Percentiles rank a stretch among this genome's conserved stretches.
Conservation (phyloP, 208 protist genomes). For the Leishmania mexicana region DNA sequence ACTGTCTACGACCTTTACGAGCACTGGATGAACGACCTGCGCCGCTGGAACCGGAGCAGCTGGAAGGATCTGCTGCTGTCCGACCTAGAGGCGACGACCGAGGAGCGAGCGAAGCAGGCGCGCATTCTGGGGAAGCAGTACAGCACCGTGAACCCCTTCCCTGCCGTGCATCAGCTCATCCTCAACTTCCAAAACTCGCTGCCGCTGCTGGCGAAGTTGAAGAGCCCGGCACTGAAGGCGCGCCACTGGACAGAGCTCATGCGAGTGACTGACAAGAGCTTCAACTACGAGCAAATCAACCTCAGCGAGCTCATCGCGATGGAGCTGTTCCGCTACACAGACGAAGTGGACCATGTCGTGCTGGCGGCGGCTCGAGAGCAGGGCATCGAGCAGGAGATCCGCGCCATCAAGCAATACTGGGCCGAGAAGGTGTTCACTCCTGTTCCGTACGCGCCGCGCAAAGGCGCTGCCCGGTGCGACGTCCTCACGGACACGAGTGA, state of each 20-base stretch:
- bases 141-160: constrained; percentile 88
- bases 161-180: constrained; percentile 92
- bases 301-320: constrained; percentile 97
- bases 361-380: constrained; percentile 94
- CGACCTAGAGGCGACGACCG: constrained; percentile 94
- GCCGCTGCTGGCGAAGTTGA: constrained; percentile 96
- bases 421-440: constrained; percentile 85
- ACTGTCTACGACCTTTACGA: constrained; percentile 95
- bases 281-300: constrained; percentile 97
- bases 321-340: constrained; percentile 95
- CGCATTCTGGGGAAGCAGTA: constrained; percentile 88
- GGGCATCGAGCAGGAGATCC: constrained; percentile 96
- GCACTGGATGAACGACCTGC: constrained; percentile 89
- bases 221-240: constrained; percentile 96
- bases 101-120: constrained; percentile 89
- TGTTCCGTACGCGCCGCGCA: constrained; percentile 91
- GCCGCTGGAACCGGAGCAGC: constrained; percentile 95
- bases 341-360: constrained; percentile 96
- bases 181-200: constrained; percentile 96
- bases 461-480: constrained; percentile 83
- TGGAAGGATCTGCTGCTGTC: constrained; percentile 97
- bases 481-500: constrained; percentile 96
- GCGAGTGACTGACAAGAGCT: constrained; percentile 92
- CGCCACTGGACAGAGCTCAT: constrained; percentile 98
- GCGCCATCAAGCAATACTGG: constrained; percentile 96